Base-by-base conservation (phyloP, 2,329 filamentous ascomycete genomes). In the Verticillium zaregamsianum region DNA sequence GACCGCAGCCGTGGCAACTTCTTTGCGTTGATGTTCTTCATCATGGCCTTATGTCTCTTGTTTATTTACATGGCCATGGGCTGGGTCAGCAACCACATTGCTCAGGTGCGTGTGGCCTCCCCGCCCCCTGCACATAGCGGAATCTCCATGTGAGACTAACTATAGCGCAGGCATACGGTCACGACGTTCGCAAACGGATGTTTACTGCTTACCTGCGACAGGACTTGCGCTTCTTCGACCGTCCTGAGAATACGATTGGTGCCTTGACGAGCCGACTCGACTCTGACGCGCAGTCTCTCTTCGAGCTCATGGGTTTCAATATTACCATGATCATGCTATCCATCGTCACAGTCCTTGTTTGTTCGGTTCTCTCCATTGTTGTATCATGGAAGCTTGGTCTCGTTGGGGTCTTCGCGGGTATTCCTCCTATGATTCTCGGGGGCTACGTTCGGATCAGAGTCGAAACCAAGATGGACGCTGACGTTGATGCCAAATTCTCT, bases 1-100 rank as follows among this genome's bases (percentile, higher is more conserved):
- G 1, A 65, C 72, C 1, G 69, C 6, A 63, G 70, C 2, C 68
- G 69, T 1, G 82, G 81, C 9, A 77, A 86, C 67, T 85, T 84
- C 66, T 84, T 76, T 71, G 78, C 82, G 0, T 73, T 78, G 58
- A 85, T 86, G 82, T 86, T 86, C 64, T 78, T 83, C 55, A 74
- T 84, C 1, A 66, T 83, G 45, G 80, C 82, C 3, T 71, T 74
- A 3, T 80, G 74, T 3, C 72, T 75, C 20, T 71, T 81, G 0
- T 57, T 82, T 1, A 72, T 75, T 9, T 85, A 85, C 66, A 76
- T 76, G 56, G 57, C 66, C 12, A 66, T 78, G 45, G 77, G 77
- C 2, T 76, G 68, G 63, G 54, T 68, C 3, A 72, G 74, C 14
- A 79, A 77, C 61, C 63, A 67, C 11, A 68, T 76, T 9, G 67